Base-by-base conservation (phyloP, 2,329 filamentous ascomycete species). In the Trichoderma sp. region DNA sequence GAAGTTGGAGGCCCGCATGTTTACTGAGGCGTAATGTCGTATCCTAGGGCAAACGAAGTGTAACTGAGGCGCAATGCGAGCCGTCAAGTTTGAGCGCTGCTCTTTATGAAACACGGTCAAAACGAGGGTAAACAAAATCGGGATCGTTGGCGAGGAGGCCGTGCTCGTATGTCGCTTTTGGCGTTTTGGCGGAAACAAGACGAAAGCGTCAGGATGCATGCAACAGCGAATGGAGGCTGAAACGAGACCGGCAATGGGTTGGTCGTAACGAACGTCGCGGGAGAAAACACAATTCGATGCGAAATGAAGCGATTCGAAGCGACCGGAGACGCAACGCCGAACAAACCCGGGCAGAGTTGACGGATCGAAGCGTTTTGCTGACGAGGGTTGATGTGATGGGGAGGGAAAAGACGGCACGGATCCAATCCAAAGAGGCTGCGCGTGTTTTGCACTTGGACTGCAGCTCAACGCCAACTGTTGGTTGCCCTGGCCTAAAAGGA, bases 1-100 rank as follows among this genome's bases (percentile, higher is more conserved):
- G 35, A 74, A 5, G 33, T 35, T 73, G 56, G 64, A 63, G 7
- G 65, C 64, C 63, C 69, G 69, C 75, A 76, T 76, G 33, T 53
- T 72, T 59, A 18, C 18, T 18, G 35, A 41, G 35, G 14, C 11
- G 35, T 21, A 33, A 7, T 16, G 33, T 3, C 4, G 53, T 62
- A 62, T 45, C 24, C 33, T 59, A 1, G 14, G 6, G 0, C 45
- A 31, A 21, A 63, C 14, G 31, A 24, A 24, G 21, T 24, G 50
- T 56, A 6, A 6, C 11, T 24, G 50, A 21, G 71, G 33, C 60
- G 50, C 60, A 66, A 60, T 56, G 21, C 14, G 41, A 12, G 31
- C 9, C n/a, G 24, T 45, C 67, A 14, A 56, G 45, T 14, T 14
- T 18, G 64, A 62, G 38, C n/a, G 59, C 21, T 64, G 68, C 60